Conservation (phyloP, 805 yeast species). For the Metschnikowia chrysomelidarum region DNA sequence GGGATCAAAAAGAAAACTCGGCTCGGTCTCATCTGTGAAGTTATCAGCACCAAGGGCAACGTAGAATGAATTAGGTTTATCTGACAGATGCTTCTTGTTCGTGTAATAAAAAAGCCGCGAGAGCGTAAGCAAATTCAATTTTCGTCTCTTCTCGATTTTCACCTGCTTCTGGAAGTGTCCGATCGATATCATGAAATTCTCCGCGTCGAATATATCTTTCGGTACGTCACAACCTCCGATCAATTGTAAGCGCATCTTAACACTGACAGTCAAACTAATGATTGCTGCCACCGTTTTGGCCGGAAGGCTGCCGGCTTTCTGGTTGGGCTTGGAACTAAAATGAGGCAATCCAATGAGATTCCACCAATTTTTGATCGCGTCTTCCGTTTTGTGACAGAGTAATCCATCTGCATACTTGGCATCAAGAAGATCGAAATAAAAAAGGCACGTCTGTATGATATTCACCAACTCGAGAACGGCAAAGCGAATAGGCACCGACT, state of each 20-base stretch:
- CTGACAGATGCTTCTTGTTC: slow-evolving; percentile 30
- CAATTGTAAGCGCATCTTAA: slow-evolving; percentile 55
- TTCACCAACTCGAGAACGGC: slow-evolving; percentile 75
- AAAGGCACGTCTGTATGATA: slow-evolving; percentile 70
- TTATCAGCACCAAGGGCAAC: slow-evolving; percentile 14
- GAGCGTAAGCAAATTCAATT: slow-evolving; percentile 58
- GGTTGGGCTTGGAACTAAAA: slow-evolving; percentile 39
- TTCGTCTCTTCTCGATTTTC: slow-evolving; percentile 48
- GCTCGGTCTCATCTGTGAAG: slow-evolving; percentile 12
- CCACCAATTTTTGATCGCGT: slow-evolving; percentile 83
- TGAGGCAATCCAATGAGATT: slow-evolving; percentile 57
- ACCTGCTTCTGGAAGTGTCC: slow-evolving; percentile 76
- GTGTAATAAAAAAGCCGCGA: slow-evolving; percentile 35
- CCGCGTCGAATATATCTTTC: slow-evolving; percentile 82
- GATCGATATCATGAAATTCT: slow-evolving; percentile 63
- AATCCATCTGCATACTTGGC: slow-evolving; percentile 79
- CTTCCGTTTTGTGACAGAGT: slow-evolving; percentile 72
- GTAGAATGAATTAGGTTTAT: slow-evolving; percentile 16
- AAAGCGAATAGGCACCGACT: slow-evolving; percentile 52
- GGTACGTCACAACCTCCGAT: slow-evolving; percentile 50
- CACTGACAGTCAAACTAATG: slow-evolving; percentile 70
- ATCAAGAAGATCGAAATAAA: slow-evolving; percentile 72
- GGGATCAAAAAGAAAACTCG: slow-evolving; percentile 2
- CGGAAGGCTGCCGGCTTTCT: slow-evolving; percentile 55
- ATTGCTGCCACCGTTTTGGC: slow-evolving; percentile 75